Evolutionary conservation across 2,329 filamentous ascomycete species (phyloP), one percentile per base, ranked within the genome.

Genomic region (Phaeosphaeriaceae sp.): DNA sequence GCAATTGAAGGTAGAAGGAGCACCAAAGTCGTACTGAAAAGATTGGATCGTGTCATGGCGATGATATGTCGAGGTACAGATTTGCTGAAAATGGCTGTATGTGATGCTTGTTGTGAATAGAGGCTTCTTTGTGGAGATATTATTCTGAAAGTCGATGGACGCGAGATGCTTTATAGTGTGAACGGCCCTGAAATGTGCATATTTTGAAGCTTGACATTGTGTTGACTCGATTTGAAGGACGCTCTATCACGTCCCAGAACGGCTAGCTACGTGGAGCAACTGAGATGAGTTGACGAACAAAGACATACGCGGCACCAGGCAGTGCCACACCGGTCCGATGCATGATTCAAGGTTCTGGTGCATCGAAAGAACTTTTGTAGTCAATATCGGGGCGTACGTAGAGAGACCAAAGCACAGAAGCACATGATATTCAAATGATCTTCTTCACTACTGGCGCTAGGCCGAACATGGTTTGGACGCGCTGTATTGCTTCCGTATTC

Each of bases 401-500:
- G n/a, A 10, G 11, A 9, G 42, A 17, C 41, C n/a, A 24, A 13
- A 13, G 33, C 24, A 50, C 31, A 27, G 54, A 24, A 54, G 51
- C 40, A 48, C 22, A 19, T 31, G 36, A 22, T 17, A 15, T 25
- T 17, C 17, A 15, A 7, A 5, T 13, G 27, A 15, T 53, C 19
- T 40, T 27, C 31, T 19, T 45, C 21, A n/a, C 21, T 11, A 21
- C 33, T 48, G 15, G n/a, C 17, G 19, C 41, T 42, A 24, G 19
- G 3, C 44, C 24, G 7, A 33, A 65, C 3, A 7, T 6, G 27
- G 59, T 13, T 51, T 68, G 67, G 60, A 45, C 33, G 65, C 67
- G 64, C 51, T 63, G 40, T 65, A 61, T 67, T 56, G 19, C 36
- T 66, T 60, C 67, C 62, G 48, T 49, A 61, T 56, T 11, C 1